phyloP scores from a whole-genome alignment of 148 eudicot genomes.

The Rhododendron kiyosumense region DNA sequence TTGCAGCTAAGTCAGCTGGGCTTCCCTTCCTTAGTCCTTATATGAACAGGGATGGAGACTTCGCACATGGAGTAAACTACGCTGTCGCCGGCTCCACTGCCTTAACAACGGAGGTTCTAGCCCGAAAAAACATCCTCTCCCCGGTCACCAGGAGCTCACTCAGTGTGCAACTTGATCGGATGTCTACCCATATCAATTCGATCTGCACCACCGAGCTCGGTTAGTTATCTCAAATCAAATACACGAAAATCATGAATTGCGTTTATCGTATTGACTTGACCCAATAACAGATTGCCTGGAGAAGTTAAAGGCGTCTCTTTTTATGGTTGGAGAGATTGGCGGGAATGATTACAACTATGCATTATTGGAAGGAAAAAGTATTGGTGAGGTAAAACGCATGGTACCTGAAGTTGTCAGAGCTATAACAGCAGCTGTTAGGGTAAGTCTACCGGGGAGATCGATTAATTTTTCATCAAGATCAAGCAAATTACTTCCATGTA shows the following conservation, averaged over 20 bases:
- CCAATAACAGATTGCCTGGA: neutral
- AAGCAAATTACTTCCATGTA: neutral
- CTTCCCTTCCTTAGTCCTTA: no score
- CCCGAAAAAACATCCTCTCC: neutral
- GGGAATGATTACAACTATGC: neutral
- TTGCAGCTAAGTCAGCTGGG: neutral
- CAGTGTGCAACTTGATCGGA: neutral
- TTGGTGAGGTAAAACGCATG: neutral
- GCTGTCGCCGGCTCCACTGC: neutral
- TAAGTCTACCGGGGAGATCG: neutral
- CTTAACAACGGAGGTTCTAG: neutral
- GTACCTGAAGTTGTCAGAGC: neutral
- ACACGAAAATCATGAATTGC: neutral
- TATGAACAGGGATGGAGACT: no score
- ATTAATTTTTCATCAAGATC: neutral
- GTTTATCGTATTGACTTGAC: neutral
- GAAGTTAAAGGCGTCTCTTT: neutral
- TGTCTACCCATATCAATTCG: neutral
- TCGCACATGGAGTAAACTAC: neutral
- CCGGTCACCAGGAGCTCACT: neutral
- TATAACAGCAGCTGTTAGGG: neutral
- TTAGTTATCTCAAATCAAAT: neutral
- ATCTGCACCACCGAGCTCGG: neutral
- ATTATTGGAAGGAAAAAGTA: neutral
- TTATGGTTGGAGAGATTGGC: constrained; percentile 2